Evolutionary conservation across 2,329 filamentous ascomycete species (phyloP).

Genomic region (Plectosphaerella plurivora): DNA sequence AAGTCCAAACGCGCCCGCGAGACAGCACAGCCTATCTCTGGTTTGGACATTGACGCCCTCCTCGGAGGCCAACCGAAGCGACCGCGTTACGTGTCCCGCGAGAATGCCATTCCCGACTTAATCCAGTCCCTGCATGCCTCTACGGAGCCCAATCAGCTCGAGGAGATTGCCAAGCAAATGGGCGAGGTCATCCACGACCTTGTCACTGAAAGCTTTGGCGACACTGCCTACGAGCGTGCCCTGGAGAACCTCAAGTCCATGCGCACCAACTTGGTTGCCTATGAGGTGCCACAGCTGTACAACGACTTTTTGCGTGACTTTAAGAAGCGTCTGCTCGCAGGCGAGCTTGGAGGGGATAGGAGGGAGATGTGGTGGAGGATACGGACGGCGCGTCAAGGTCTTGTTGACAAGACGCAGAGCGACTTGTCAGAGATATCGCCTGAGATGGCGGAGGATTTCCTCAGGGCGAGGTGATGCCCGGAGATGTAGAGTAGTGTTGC

Average conservation of each 20-base stretch:
- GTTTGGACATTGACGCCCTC: constrained; percentile 79
- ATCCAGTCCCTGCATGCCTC: constrained; percentile 68
- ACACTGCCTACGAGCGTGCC: constrained; percentile 68
- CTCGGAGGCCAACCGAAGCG: constrained; percentile 52
- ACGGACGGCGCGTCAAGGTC: constrained; percentile 60
- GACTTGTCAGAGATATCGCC: constrained; percentile 62
- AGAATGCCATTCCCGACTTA: constrained; percentile 87
- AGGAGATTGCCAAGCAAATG: constrained; percentile 71
- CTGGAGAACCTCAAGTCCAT: constrained; percentile 74
- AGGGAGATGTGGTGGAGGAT: constrained; percentile 80
- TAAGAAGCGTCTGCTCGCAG: constrained; percentile 67
- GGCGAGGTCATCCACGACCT: constrained; percentile 63
- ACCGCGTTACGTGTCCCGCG: constrained; percentile 37
- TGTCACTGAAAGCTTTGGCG: constrained; percentile 69
- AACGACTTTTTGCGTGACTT: constrained; percentile 69
- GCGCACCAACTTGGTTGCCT: constrained; percentile 68
- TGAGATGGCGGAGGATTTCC: constrained; percentile 58
- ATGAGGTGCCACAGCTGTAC: constrained; percentile 73
- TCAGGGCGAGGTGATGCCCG: constrained; percentile 5
- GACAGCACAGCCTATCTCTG: constrained; percentile 76
- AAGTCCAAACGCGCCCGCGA: constrained; percentile 71
- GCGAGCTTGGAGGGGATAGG: constrained; percentile 70
- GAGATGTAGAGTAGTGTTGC: neutral
- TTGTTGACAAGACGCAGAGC: constrained; percentile 63
- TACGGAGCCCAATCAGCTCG: constrained; percentile 55